Evolutionary conservation across 164 flowering plant genomes (phyloP), one percentile per base, ranked within the genome.

Genomic region (Amborella trichopoda): DNA sequence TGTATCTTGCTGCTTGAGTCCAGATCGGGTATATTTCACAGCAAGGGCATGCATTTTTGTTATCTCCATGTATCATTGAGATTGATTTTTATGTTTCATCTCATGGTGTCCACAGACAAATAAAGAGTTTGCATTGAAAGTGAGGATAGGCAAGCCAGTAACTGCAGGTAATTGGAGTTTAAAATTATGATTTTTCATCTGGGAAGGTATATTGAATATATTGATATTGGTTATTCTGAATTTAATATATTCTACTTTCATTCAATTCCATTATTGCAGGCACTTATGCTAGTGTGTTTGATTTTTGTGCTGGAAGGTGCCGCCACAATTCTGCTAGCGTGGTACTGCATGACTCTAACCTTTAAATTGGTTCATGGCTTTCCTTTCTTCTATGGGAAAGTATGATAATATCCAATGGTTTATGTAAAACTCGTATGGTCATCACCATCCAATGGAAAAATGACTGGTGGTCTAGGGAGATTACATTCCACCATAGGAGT

Each of bases 321-420:
- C 83, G 95, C 37, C 95, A 93, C 70, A 88, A 72, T 64, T 88
- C 99, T 49, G 95, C 81, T 50, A 88, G 99, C 59, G 95, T 93
- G 77, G 99, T 91, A 70, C 59, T 68, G 51, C 44, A 49, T 41
- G n/a, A 28, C 61, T 18, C 32, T n/a, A n/a, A n/a, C n/a, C n/a
- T n/a, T n/a, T n/a, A n/a, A n/a, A n/a, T n/a, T n/a, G n/a, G n/a
- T n/a, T n/a, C 45, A 43, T 32, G 28, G 19, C 24, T 11, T 6
- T 32, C 28, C 24, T 44, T 47, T 20, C 9, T 41, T 39, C 21
- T 33, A n/a, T n/a, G n/a, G n/a, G n/a, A n/a, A n/a, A n/a, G n/a
- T n/a, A n/a, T n/a, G n/a, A n/a, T n/a, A n/a, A n/a, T n/a, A n/a
- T n/a, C n/a, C n/a, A n/a, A n/a, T n/a, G n/a, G n/a, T n/a, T n/a